A percentile compares a stretch with the other conserved stretches of the same genome.
phyloP scores from a whole-genome alignment of 2,329 filamentous ascomycete genomes.

The Monilinia fructigena region DNA sequence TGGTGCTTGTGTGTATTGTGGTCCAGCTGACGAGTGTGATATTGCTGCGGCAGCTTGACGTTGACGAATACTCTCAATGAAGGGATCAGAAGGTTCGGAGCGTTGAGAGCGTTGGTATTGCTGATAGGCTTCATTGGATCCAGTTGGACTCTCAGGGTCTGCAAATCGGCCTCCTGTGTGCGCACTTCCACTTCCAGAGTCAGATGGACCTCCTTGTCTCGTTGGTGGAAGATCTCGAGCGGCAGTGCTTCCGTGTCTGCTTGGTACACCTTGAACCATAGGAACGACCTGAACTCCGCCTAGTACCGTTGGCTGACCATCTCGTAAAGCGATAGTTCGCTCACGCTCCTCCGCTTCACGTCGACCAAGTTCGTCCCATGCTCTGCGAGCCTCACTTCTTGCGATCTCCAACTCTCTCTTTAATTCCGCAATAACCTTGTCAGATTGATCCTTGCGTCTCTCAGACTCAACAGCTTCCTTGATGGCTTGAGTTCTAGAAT shows the following conservation, averaged over 20 bases:
- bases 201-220: constrained; percentile 46
- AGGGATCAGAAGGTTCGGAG: constrained; percentile 64
- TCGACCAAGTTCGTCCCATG: constrained; percentile 94
- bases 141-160: constrained; percentile 25
- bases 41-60: constrained; percentile 31
- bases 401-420: constrained; percentile 90
- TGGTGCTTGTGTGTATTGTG: constrained; percentile 46
- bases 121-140: constrained; percentile 34
- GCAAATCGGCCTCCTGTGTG: constrained; percentile 30
- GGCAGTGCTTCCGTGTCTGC: constrained; percentile 50
- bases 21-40: constrained; percentile 32
- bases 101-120: constrained; percentile 35
- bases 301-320: constrained; percentile 83
- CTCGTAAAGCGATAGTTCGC: constrained; percentile 77
- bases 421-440: constrained; percentile 84
- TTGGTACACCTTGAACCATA: constrained; percentile 71
- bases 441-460: constrained; percentile 65
- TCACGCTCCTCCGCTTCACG: constrained; percentile 92
- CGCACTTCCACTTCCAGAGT: constrained; percentile 37
- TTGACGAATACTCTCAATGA: constrained; percentile 48
- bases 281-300: constrained; percentile 94
- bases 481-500: constrained; percentile 65
- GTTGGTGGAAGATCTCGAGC: constrained; percentile 45
- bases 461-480: constrained; percentile 65
- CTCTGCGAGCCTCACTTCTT: constrained; percentile 90